phyloP scores from a whole-genome alignment of 495 filamentous ascomycete species.

The Geopyxis carbonaria region DNA sequence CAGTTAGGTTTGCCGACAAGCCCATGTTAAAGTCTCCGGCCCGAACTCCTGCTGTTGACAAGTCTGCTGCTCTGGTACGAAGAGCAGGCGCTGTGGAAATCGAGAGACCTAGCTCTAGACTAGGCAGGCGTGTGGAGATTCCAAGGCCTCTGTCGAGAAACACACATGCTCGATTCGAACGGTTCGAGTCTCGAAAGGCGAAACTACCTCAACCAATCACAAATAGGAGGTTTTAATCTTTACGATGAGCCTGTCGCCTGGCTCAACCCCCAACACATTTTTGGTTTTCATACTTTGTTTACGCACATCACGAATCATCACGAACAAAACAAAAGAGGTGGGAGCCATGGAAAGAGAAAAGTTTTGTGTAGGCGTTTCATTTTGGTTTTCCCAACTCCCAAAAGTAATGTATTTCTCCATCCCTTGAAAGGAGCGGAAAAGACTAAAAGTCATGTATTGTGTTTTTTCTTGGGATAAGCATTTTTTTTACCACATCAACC shows the following conservation, averaged over 20 bases:
- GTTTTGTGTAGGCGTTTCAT: constrained; percentile 4
- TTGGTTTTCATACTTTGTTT: neutral
- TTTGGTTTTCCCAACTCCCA: neutral
- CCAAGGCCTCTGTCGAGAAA: constrained; percentile 19
- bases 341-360: constrained; percentile 4
- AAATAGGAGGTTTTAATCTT: neutral
- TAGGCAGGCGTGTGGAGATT: constrained; percentile 19
- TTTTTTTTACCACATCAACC: neutral
- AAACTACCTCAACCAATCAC: neutral
- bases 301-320: neutral
- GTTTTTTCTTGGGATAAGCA: neutral
- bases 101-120: constrained; percentile 18
- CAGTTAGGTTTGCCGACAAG: constrained; percentile 19
- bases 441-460: constrained; percentile 4
- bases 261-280: no score
- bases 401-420: neutral
- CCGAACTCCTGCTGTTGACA: neutral
- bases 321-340: constrained; percentile 2
- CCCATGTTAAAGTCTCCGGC: neutral
- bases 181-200: neutral
- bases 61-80: neutral
- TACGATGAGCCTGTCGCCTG: no score
- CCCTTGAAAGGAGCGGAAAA: neutral
- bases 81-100: constrained; percentile 5
- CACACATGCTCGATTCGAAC: constrained; percentile 9